Evolutionary conservation across 768 basidiomycete species (phyloP), one percentile per base, ranked within the genome.

Genomic region (Phlegmacium glaucopus): DNA sequence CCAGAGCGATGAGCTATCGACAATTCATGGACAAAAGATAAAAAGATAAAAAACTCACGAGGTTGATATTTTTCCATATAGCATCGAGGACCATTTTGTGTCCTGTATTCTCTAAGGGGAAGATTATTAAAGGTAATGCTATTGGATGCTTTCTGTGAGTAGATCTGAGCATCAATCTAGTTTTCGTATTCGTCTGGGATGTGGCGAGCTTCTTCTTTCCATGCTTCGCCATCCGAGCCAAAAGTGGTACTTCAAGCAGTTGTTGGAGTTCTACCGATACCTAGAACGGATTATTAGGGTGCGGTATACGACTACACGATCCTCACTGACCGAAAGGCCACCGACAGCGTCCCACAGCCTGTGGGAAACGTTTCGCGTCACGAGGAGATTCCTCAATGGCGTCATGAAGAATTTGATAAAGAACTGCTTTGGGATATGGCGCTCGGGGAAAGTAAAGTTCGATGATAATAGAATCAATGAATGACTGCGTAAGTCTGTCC

Each of bases 311-410:
- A 43, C 32, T n/a, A 16, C 22, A 17, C 7, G 37, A 15, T 16
- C 22, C 13, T 17, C 37, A 66, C 69, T 49, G 67, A 88, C 90
- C 35, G 87, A 83, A 49, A 93, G 72, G 65, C 91, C 87, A 10
- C 90, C 90, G 32, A 90, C 73, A 34, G 89, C 83, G 54, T 93
- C 83, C 82, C 86, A 92, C 44, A 93, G 71, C 70, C 63, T 90
- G 88, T 0, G 88, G 85, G 54, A 92, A 91, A 9, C 83, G 81
- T 59, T 79, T 85, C 5, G 80, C 79, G 47, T 90, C 88, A 41
- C 72, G 76, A 1, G 87, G 87, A 4, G 83, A 76, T 64, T 90
- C 90, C 9, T 83, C 78, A 10, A 86, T 70, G 9, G 85, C 82
- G 35, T 91, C 87, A 43, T 75, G 77, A 22, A 93, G 72, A 25